Conservation (phyloP, 768 basidiomycete species). For the Mycena venus region DNA sequence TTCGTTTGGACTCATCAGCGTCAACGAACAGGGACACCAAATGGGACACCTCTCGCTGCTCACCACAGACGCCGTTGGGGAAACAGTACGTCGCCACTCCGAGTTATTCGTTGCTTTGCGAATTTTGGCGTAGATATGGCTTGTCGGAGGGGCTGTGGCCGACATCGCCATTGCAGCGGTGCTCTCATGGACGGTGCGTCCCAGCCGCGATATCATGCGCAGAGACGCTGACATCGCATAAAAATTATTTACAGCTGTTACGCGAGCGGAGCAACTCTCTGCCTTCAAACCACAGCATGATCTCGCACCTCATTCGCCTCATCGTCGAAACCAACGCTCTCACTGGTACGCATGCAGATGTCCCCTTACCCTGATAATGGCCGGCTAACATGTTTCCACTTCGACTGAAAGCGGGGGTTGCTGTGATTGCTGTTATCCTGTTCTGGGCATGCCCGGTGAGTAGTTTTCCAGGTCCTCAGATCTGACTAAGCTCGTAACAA, state of each 20-base stretch:
- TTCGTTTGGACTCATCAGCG: not conserved
- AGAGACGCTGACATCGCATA: not conserved
- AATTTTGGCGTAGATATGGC: conserved; percentile 8
- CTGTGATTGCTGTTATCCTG: conserved; percentile 17
- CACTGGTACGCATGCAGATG: conserved; percentile 17
- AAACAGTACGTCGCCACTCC: conserved; percentile 11
- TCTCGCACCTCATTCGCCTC: conserved; percentile 23
- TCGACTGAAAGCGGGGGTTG: conserved; percentile 14
- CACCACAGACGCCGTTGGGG: not conserved
- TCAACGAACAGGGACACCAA: not conserved
- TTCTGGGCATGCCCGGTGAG: conserved; percentile 20
- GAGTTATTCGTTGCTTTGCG: not conserved
- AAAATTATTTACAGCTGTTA: conserved; percentile 6
- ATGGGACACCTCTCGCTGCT: conserved; percentile 8
- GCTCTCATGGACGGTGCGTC: conserved; percentile 15
- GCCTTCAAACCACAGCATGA: conserved; percentile 6
- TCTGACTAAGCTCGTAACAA: not conserved
- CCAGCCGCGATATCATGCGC: not conserved
- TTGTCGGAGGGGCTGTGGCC: conserved; percentile 15
- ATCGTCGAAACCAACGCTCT: conserved; percentile 31
- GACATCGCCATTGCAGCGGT: conserved; percentile 15
- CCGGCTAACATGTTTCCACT: not conserved
- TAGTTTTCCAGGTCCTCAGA: not conserved
- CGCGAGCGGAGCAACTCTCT: not conserved
- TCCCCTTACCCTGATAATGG: not conserved